phyloP scores from a whole-genome alignment of 176 grass and related monocot species.

The Puccinellia tenuiflora region DNA sequence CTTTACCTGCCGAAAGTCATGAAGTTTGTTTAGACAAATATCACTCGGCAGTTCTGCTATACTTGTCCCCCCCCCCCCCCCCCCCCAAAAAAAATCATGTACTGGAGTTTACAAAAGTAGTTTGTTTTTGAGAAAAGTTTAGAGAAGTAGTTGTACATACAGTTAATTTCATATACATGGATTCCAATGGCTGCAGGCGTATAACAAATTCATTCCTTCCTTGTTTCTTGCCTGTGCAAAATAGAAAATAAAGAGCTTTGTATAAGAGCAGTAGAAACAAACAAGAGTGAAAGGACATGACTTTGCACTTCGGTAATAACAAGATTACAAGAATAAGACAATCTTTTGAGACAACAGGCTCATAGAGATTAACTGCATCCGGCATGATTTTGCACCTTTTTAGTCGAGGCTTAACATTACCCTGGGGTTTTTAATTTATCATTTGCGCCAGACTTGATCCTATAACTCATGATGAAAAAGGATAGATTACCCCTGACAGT shows the following conservation, averaged over 20 bases:
- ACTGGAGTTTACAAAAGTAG: not conserved
- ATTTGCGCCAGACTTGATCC: not conserved
- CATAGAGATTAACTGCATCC: not conserved
- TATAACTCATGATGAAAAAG: not conserved
- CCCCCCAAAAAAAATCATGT: not conserved
- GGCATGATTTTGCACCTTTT: not conserved
- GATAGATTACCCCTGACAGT: not conserved
- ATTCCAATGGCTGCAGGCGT: constrained; percentile 83
- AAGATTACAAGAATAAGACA: constrained; percentile 12
- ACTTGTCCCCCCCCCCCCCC: too few species aligned
- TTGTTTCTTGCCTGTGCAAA: constrained; percentile 79
- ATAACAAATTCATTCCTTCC: constrained; percentile 98
- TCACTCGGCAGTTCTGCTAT: not conserved
- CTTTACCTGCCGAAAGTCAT: constrained; percentile 64
- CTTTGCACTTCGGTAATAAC: not conserved
- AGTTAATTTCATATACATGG: constrained; percentile 99
- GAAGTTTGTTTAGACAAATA: not conserved
- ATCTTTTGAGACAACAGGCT: not conserved
- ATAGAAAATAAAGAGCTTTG: constrained; percentile 4
- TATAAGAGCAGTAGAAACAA: not conserved
- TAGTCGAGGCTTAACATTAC: not conserved
- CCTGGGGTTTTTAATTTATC: not conserved
- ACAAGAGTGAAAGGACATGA: not conserved
- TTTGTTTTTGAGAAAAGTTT: not conserved
- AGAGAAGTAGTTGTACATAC: constrained; percentile 39